Evolutionary conservation across 2,329 filamentous ascomycete genomes (phyloP).

Genomic region (Botrytis byssoidea): DNA sequence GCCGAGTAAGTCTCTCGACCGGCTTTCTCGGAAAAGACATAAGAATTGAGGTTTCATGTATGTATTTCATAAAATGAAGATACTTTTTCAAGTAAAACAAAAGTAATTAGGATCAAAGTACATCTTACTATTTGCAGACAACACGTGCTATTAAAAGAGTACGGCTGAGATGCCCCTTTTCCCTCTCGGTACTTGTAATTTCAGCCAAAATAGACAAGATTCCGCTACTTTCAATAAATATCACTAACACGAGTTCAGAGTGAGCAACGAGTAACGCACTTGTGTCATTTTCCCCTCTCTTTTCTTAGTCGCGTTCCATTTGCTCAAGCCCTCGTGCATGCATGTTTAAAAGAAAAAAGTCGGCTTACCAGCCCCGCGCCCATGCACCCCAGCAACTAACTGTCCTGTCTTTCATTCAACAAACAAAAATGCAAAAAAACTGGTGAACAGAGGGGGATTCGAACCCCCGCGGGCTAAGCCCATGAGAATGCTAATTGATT

Average conservation of each 20-base stretch:
- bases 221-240: neutral
- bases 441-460: constrained; percentile 20
- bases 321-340: neutral
- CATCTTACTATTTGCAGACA: neutral
- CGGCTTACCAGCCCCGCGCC: neutral
- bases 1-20: neutral
- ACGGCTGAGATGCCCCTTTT: neutral
- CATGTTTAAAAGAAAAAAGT: neutral
- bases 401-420: neutral
- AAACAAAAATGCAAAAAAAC: neutral
- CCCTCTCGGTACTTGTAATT: neutral
- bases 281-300: neutral
- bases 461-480: constrained; percentile 21
- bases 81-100: neutral
- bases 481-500: constrained; percentile 21
- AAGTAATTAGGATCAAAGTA: neutral
- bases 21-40: neutral
- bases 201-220: neutral
- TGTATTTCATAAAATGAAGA: neutral
- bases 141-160: neutral
- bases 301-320: neutral
- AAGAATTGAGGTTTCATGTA: neutral
- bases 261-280: neutral
- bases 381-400: neutral
- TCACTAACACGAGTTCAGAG: neutral